A percentile compares a stretch with the other conserved stretches of the same genome.
Evolutionary conservation across 805 yeast genomes (phyloP).

Genomic region (Metschnikowia koreensis): DNA sequence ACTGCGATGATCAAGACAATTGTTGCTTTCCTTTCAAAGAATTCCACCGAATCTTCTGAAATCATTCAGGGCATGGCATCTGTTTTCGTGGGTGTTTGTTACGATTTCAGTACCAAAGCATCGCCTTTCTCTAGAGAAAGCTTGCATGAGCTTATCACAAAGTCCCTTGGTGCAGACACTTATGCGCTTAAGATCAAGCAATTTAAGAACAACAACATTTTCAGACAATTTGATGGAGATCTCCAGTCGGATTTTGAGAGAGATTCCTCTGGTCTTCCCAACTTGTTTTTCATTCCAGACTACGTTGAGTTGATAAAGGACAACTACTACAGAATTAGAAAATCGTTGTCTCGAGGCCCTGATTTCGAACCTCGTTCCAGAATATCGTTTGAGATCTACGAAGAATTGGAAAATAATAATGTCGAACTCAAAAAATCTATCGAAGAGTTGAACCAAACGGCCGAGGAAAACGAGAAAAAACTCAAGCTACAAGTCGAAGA

Average conservation of each 20-base stretch:
- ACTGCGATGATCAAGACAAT: conserved; percentile 64
- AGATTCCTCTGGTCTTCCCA: conserved; percentile 86
- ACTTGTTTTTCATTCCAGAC: conserved; percentile 64
- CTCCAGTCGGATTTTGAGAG: conserved; percentile 29
- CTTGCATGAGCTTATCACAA: conserved; percentile 59
- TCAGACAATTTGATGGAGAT: conserved; percentile 50
- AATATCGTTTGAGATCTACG: conserved; percentile 61
- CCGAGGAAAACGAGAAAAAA: conserved; percentile 18
- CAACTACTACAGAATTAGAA: conserved; percentile 61
- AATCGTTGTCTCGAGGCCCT: conserved; percentile 75
- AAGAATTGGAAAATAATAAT: conserved; percentile 41
- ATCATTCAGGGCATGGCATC: conserved; percentile 73
- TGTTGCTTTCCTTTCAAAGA: conserved; percentile 55
- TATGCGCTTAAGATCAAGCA: conserved; percentile 71
- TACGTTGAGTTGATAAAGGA: conserved; percentile 70
- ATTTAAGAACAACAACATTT: conserved; percentile 57
- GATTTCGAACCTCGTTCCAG: conserved; percentile 64
- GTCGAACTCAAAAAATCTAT: conserved; percentile 26
- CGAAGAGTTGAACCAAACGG: conserved; percentile 21
- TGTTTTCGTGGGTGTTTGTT: conserved; percentile 69
- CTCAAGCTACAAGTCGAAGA: conserved; percentile 20
- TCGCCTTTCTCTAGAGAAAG: conserved; percentile 66
- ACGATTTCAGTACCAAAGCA: conserved; percentile 64
- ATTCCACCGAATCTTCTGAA: conserved; percentile 47
- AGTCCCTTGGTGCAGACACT: conserved; percentile 77